Evolutionary conservation across 1,284 basidiomycete species (phyloP).

Genomic region (Ganoderma sinense): DNA sequence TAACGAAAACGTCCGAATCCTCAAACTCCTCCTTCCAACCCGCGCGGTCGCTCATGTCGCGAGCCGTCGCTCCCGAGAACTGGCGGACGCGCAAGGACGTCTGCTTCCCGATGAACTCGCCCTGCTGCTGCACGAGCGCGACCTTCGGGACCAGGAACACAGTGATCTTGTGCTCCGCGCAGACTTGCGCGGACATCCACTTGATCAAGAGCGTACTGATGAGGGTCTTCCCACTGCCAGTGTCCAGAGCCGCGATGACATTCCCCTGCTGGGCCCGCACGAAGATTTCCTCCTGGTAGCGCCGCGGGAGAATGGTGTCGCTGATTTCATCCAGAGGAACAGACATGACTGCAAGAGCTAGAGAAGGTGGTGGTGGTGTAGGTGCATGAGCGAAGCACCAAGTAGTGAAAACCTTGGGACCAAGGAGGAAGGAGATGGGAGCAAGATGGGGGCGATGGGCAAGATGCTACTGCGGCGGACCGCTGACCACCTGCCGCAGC

Average conservation of each 20-base stretch:
- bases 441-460: conserved; percentile 4
- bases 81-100: conserved; percentile 71
- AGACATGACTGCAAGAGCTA: conserved; percentile 26
- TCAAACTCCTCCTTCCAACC: conserved; percentile 73
- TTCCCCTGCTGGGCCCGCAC: conserved; percentile 72
- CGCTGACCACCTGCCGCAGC: conserved; percentile 4
- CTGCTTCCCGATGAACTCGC: conserved; percentile 68
- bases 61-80: conserved; percentile 72
- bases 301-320: conserved; percentile 53
- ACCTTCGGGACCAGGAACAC: conserved; percentile 86
- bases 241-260: conserved; percentile 80
- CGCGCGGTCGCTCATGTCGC: conserved; percentile 71
- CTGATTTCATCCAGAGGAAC: conserved; percentile 35
- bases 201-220: conserved; percentile 82
- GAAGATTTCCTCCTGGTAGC: conserved; percentile 81
- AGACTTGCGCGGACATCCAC: conserved; percentile 66
- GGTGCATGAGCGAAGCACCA: conserved; percentile 1
- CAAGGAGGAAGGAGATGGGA: not conserved
- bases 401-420: not conserved
- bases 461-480: not conserved
- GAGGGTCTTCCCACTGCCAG: conserved; percentile 84
- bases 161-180: conserved; percentile 57
- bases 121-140: conserved; percentile 83
- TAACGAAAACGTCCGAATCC: conserved; percentile 77
- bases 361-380: conserved; percentile 2